Percentiles rank a stretch among this genome's conserved stretches.
Evolutionary conservation across 2,329 filamentous ascomycete genomes (phyloP).

Genomic region (Coniochaeta hoffmannii): DNA sequence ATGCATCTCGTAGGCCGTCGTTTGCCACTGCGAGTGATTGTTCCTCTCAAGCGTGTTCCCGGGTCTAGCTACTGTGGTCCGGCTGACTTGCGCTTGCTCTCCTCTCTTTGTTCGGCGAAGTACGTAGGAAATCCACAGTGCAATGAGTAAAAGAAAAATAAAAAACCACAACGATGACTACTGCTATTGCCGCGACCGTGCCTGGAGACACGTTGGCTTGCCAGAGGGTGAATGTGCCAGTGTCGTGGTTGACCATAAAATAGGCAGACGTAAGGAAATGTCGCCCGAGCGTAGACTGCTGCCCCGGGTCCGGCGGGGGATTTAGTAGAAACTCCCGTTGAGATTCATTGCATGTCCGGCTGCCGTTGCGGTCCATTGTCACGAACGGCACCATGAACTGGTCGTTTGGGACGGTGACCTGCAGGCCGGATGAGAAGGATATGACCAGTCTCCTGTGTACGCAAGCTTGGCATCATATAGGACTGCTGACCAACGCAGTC

Average conservation of each 20-base stretch:
- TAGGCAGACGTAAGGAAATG: slow-evolving; percentile 27
- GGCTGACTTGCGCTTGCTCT: neutral
- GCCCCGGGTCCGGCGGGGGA: slow-evolving; percentile 6
- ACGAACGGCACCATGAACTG: slow-evolving; percentile 22
- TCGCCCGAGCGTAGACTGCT: slow-evolving; percentile 19
- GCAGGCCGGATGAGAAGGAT: slow-evolving; percentile 17
- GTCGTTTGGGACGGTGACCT: slow-evolving; percentile 20
- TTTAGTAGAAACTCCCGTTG: slow-evolving; percentile 19
- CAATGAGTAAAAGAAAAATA: neutral
- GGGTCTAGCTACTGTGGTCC: neutral
- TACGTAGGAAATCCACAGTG: neutral
- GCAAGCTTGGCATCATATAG: neutral
- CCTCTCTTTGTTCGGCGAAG: neutral
- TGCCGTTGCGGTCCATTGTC: slow-evolving; percentile 18
- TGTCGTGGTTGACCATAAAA: slow-evolving; percentile 27
- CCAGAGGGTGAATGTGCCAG: slow-evolving; percentile 25
- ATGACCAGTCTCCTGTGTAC: slow-evolving; percentile 18
- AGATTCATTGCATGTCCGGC: slow-evolving; percentile 10
- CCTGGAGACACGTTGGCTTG: slow-evolving; percentile 16
- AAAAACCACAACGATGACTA: neutral
- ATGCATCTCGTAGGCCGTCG: neutral
- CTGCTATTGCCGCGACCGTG: neutral
- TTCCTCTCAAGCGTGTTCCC: neutral
- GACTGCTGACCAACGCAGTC: slow-evolving; percentile 11
- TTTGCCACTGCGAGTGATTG: neutral